Conservation (phyloP, 495 filamentous ascomycete genomes). For the Podospora pseudopauciseta region DNA sequence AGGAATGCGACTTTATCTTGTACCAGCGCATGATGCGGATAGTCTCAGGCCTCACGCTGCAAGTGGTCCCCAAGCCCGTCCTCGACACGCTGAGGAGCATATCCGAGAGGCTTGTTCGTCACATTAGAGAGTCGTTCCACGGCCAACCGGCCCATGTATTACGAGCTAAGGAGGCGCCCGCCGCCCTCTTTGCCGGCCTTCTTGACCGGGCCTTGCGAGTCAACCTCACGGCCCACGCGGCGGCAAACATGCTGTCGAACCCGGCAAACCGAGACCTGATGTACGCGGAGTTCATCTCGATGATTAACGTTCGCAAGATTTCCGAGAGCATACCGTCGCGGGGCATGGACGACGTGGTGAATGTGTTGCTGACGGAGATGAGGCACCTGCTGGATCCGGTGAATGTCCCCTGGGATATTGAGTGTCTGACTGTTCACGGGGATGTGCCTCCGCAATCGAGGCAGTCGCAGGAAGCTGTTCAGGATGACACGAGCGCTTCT, state of each 20-base stretch:
- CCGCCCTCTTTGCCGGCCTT: conserved; percentile 80
- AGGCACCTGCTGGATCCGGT: conserved; percentile 66
- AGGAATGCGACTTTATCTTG: conserved; percentile 89
- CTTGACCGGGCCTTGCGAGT: conserved; percentile 82
- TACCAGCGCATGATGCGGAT: conserved; percentile 95
- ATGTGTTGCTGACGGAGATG: conserved; percentile 71
- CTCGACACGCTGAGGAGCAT: conserved; percentile 80
- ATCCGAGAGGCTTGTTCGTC: conserved; percentile 68
- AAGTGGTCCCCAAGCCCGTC: conserved; percentile 81
- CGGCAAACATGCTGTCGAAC: conserved; percentile 70
- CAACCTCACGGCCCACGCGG: conserved; percentile 84
- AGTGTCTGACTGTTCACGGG: conserved; percentile 52
- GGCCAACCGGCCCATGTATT: conserved; percentile 78
- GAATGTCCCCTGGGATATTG: conserved; percentile 51
- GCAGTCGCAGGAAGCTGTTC: conserved; percentile 20
- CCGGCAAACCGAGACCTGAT: conserved; percentile 77
- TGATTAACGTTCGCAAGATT: conserved; percentile 68
- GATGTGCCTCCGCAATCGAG: conserved; percentile 47
- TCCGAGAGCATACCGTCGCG: conserved; percentile 58
- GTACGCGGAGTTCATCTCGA: conserved; percentile 84
- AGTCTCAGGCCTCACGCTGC: conserved; percentile 75
- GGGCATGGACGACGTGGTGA: conserved; percentile 63
- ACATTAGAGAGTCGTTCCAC: conserved; percentile 77
- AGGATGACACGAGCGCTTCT: conserved; percentile 34
- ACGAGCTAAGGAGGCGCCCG: conserved; percentile 79